A percentile compares a stretch with the other conserved stretches of the same genome.
phyloP scores from a whole-genome alignment of 208 protist species.

The Crithidia bombi region DNA sequence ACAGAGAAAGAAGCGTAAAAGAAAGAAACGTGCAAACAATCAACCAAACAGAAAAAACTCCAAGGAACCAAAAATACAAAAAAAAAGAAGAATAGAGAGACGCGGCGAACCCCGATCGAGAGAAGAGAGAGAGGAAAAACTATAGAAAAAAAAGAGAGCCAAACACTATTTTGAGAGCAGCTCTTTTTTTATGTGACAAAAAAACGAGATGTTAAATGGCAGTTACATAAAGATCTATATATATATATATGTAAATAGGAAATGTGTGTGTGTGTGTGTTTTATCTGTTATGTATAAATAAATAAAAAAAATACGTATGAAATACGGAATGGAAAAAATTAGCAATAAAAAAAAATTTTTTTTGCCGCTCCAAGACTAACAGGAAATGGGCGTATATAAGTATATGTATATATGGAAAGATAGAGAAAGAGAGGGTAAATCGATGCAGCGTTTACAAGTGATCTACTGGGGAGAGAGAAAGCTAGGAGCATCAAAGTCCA shows the following conservation, averaged over 20 bases:
- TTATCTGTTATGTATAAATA: too few species aligned
- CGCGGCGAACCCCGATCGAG: neutral
- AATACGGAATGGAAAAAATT: neutral
- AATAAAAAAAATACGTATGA: neutral
- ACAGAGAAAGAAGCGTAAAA: neutral
- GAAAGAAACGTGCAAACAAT: neutral
- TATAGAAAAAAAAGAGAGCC: constrained; percentile 2
- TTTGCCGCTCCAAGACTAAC: too few species aligned
- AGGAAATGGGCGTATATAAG: too few species aligned
- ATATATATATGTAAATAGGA: neutral
- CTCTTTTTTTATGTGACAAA: constrained; percentile 1
- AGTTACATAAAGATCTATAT: neutral
- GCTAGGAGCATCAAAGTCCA: too few species aligned
- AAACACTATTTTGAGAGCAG: neutral
- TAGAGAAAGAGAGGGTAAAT: too few species aligned
- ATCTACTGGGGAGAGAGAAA: too few species aligned
- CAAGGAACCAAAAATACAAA: neutral
- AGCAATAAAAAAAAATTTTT: neutral
- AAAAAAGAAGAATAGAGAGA: neutral
- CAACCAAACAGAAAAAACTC: neutral
- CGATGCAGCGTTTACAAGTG: too few species aligned
- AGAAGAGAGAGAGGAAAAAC: neutral
- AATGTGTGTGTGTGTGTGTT: too few species aligned
- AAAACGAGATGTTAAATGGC: neutral
- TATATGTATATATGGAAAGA: too few species aligned